A percentile compares a stretch with the other conserved stretches of the same genome.
phyloP scores from a whole-genome alignment of 768 basidiomycete genomes.

The Cystofilobasidium macerans region DNA sequence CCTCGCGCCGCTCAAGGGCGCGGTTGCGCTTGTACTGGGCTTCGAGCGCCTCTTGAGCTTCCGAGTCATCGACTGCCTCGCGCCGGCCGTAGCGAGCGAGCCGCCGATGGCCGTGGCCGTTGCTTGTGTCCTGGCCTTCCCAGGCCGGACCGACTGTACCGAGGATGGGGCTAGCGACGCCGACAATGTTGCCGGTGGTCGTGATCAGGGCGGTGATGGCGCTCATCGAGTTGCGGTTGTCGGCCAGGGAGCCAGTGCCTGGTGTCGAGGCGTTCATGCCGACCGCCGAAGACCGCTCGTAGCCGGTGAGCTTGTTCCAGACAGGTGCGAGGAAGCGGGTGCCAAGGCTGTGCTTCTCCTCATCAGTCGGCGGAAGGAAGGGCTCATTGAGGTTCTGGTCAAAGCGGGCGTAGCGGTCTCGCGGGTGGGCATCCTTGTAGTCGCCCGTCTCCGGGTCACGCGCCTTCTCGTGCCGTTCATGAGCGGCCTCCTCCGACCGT shows the following conservation, averaged over 20 bases:
- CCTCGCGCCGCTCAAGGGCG: neutral
- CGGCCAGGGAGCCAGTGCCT: neutral
- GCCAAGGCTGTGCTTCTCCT: neutral
- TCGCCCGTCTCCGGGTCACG: neutral
- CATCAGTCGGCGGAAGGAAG: neutral
- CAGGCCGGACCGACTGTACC: neutral
- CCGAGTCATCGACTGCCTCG: constrained; percentile 4
- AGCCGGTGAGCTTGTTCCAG: neutral
- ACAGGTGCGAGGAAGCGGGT: neutral
- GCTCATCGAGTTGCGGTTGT: neutral
- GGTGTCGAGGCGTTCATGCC: neutral
- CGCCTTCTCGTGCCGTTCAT: too few relatives aligned
- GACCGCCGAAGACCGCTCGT: neutral
- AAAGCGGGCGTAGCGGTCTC: neutral
- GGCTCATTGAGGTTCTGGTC: constrained; percentile 7
- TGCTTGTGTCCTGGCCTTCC: neutral
- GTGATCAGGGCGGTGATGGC: constrained; percentile 6
- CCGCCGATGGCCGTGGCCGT: neutral
- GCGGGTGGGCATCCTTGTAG: neutral
- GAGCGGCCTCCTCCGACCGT: too few relatives aligned
- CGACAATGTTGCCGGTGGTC: constrained; percentile 8
- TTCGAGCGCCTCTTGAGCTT: neutral
- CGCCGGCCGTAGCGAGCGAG: constrained; percentile 5
- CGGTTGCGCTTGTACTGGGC: neutral
- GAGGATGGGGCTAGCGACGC: neutral